Evolutionary conservation across 1,284 basidiomycete genomes (phyloP).

Genomic region (Malassezia restricta): DNA sequence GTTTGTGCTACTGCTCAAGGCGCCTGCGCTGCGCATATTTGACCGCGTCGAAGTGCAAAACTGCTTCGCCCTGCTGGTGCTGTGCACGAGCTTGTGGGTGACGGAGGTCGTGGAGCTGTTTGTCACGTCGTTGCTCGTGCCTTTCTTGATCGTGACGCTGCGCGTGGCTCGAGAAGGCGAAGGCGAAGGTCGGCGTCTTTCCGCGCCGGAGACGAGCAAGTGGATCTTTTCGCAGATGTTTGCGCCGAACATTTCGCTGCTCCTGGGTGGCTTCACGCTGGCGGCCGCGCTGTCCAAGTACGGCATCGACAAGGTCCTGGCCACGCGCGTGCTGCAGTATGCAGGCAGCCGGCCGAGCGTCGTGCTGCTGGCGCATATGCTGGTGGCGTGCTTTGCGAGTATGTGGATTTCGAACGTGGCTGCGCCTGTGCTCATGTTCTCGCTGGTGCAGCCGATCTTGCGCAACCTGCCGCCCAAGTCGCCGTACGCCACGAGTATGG

Average conservation of each 20-base stretch:
- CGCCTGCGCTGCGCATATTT: constrained; percentile 39
- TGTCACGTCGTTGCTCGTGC: constrained; percentile 81
- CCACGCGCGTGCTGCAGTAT: constrained; percentile 77
- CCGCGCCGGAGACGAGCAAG: constrained; percentile 68
- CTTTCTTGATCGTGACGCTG: constrained; percentile 74
- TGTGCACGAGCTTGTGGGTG: constrained; percentile 91
- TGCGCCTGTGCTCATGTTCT: constrained; percentile 91
- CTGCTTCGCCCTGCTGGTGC: constrained; percentile 77
- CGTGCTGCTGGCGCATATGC: constrained; percentile 89
- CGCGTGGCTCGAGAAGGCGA: constrained; percentile 63
- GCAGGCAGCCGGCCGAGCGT: constrained; percentile 76
- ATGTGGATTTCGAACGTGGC: constrained; percentile 99
- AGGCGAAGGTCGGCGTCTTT: constrained; percentile 49
- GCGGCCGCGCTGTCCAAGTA: constrained; percentile 93
- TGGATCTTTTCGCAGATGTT: constrained; percentile 57
- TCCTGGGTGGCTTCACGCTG: constrained; percentile 82
- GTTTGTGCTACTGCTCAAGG: constrained; percentile 36
- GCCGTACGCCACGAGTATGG: constrained; percentile 76
- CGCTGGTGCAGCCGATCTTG: constrained; percentile 90
- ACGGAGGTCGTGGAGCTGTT: constrained; percentile 95
- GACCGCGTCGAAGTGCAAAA: constrained; percentile 68
- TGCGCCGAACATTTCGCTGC: constrained; percentile 74
- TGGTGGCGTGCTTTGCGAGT: constrained; percentile 88
- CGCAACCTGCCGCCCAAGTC: constrained; percentile 78
- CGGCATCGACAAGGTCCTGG: constrained; percentile 78